These are phyloP conservation scores for Arachis hypogaea DNA, from an alignment of 306 rosid species.

Conservation along the genomic window DNA sequence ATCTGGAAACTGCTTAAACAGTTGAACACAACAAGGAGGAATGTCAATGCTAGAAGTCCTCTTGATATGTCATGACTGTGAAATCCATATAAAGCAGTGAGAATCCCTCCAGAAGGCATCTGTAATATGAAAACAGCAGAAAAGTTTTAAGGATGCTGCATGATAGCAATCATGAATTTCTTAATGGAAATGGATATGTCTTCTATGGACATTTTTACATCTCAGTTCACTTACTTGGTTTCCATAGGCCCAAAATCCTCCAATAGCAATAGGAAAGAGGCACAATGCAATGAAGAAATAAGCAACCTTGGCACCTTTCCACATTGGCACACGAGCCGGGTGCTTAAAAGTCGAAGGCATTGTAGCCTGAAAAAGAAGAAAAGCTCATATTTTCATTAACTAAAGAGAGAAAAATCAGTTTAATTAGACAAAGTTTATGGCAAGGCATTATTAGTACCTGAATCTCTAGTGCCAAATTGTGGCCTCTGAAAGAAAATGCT, in stretches of 20 bases:
- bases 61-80: constrained; percentile 88
- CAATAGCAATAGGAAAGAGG: constrained; percentile 91
- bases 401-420: background rate
- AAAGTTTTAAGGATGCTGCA: constrained; percentile 1
- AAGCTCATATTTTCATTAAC: constrained; percentile 16
- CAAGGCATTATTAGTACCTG: constrained; percentile 56
- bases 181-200: too few species aligned
- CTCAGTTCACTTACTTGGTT: constrained; percentile 69
- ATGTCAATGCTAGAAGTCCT: constrained; percentile 79
- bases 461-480: constrained; percentile 85
- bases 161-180: background rate
- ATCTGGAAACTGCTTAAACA: constrained; percentile 97
- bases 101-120: constrained; percentile 98
- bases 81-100: constrained; percentile 82
- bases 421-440: constrained; percentile 4
- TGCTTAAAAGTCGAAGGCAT: constrained; percentile 99
- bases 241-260: constrained; percentile 98
- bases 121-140: constrained; percentile 36
- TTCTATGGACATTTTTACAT: background rate
- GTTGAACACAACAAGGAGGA: constrained; percentile 93
- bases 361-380: constrained; percentile 63
- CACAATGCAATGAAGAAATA: constrained; percentile 95
- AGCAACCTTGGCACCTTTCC: constrained; percentile 99
- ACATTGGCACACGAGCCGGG: constrained; percentile 99
- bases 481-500: constrained; percentile 98